These are phyloP conservation scores for Obelidium mucronatum DNA, from an alignment of 192 early-diverging fungal species.

Conservation along the genomic window DNA sequence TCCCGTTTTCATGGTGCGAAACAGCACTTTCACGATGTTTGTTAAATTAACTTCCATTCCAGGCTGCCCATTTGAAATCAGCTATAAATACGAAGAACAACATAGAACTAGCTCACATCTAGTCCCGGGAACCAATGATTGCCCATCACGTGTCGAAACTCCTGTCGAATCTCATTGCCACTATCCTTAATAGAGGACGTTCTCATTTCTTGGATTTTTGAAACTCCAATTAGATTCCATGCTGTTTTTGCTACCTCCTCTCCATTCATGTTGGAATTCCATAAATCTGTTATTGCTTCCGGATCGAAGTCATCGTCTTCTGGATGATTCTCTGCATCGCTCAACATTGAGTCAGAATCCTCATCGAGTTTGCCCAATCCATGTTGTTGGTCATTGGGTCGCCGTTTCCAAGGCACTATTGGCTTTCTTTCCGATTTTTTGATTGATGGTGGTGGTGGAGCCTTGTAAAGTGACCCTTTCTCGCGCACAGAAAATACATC, in stretches of 20 bases:
- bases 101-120: slow-evolving; percentile 37
- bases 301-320: slow-evolving; percentile 17
- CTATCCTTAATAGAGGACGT: not conserved
- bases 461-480: slow-evolving; percentile 15
- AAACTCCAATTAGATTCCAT: slow-evolving; percentile 36
- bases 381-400: not conserved
- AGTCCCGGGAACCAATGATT: slow-evolving; percentile 56
- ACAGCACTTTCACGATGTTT: slow-evolving; percentile 42
- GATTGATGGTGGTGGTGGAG: not conserved
- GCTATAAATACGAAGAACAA: not conserved
- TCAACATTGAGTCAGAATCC: not conserved
- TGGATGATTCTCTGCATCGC: not conserved
- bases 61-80: slow-evolving; percentile 11
- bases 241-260: slow-evolving; percentile 15
- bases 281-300: not conserved
- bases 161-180: slow-evolving; percentile 32
- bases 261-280: not conserved
- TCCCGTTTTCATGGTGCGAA: slow-evolving; percentile 33
- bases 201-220: not conserved
- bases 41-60: slow-evolving; percentile 39
- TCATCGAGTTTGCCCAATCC: not conserved
- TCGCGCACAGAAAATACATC: slow-evolving; percentile 23
- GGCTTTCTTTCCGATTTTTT: slow-evolving; percentile 25
- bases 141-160: slow-evolving; percentile 39
- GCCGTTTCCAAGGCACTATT: slow-evolving; percentile 10